Base-by-base conservation (phyloP, 805 yeast species). In the Cephaloascus fragrans region DNA sequence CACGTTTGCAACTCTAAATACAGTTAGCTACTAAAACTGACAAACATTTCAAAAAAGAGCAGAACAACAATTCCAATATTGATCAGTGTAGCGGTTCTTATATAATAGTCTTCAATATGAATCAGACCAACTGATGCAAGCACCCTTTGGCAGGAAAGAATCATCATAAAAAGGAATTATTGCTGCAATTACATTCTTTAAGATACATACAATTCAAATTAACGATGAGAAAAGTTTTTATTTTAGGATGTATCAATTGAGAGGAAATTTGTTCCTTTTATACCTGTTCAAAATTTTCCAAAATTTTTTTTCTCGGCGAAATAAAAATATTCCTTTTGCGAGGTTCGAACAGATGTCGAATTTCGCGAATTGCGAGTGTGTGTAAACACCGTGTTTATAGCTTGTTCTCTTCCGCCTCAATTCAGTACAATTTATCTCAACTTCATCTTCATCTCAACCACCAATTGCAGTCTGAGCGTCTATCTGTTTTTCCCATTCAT, bases 41-140 rank as follows among this genome's bases (percentile, higher is more conserved):
- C n/a, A n/a, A n/a, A n/a, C n/a, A n/a, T n/a, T n/a, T n/a, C n/a
- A n/a, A n/a, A n/a, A n/a, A n/a, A n/a, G n/a, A n/a, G n/a, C n/a
- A n/a, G n/a, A n/a, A n/a, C n/a, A n/a, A n/a, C n/a, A n/a, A n/a
- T n/a, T n/a, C n/a, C n/a, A n/a, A n/a, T n/a, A 23, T 8, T 23
- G 18, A 37, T 44, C 53, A 49, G 53, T 36, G 53, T 49, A 49
- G 53, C 53, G 53, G 53, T 49, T 49, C 53, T 48, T 44, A 15
- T 14, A 14, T 16, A 34, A 36, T 29, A 20, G 35, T 38, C 41
- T 26, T 36, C 31, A 31, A 18, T 35, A 26, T 32, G 19, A 20
- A 39, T 23, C 19, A 35, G 17, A 18, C 31, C 37, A 32, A 36
- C 36, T n/a, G 12, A 26, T n/a, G 18, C 32, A 26, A 29, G 37